These are phyloP conservation scores for Aegle marmelos DNA, from an alignment of 345 rosid genomes.

Conservation along the genomic window DNA sequence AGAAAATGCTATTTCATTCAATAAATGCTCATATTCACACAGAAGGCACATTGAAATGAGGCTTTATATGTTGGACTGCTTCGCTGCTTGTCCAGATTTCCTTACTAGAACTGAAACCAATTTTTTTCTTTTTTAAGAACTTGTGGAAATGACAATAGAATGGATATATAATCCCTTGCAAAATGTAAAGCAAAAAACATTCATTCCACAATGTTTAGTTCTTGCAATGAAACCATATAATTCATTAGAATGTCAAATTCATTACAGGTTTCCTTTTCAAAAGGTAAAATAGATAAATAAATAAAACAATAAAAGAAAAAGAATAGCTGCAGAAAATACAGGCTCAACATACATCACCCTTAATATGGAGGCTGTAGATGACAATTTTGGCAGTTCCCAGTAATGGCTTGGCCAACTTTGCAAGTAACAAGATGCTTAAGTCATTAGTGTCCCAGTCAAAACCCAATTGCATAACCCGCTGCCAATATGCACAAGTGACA, in stretches of 20 bases:
- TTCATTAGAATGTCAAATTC: neutral
- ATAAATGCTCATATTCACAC: neutral
- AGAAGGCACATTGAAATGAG: neutral
- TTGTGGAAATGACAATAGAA: neutral
- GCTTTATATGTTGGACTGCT: neutral
- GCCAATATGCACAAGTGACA: constrained; percentile 23
- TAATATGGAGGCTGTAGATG: constrained; percentile 85
- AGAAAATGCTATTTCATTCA: neutral
- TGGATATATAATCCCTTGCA: neutral
- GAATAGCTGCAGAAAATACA: neutral
- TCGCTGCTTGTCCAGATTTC: neutral
- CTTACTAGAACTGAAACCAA: neutral
- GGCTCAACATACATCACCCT: constrained; percentile 79
- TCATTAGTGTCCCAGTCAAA: constrained; percentile 88
- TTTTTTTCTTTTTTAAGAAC: neutral
- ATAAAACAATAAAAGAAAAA: neutral
- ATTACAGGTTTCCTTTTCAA: neutral
- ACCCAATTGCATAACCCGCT: constrained; percentile 74
- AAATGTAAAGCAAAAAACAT: neutral
- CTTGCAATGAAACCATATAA: neutral
- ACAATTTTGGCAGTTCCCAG: constrained; percentile 85
- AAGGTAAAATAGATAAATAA: neutral
- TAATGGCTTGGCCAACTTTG: constrained; percentile 84
- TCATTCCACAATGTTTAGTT: neutral
- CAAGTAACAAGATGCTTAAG: constrained; percentile 78